These are phyloP conservation scores for Telfairia occidentalis DNA, from an alignment of 331 rosid species.

Conservation along the genomic window DNA sequence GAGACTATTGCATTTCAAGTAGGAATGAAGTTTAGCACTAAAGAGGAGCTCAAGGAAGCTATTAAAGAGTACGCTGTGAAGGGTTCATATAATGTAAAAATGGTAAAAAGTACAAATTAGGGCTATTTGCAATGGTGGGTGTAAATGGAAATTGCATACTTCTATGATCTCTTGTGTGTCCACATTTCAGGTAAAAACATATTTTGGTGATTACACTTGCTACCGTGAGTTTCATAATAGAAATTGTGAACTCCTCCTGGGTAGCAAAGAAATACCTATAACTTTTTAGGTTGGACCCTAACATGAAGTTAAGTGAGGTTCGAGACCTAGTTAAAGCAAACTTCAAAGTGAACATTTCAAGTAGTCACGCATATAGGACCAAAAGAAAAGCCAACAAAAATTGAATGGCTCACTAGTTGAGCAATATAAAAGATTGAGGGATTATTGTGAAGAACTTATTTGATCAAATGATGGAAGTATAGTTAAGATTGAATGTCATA, in stretches of 20 bases:
- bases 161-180: neutral
- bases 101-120: neutral
- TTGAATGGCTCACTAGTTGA: neutral
- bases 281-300: neutral
- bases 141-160: neutral
- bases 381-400: neutral
- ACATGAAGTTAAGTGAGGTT: neutral
- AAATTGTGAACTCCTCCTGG: neutral
- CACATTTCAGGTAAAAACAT: neutral
- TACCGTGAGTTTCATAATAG: neutral
- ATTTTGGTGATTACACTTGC: neutral
- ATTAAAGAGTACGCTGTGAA: too few relatives aligned
- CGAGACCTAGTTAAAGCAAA: neutral
- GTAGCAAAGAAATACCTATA: neutral
- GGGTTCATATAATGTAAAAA: too few relatives aligned
- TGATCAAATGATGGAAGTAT: neutral
- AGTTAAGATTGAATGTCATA: neutral
- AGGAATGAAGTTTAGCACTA: too few relatives aligned
- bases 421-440: neutral
- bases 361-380: neutral
- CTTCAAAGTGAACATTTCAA: neutral
- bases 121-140: neutral
- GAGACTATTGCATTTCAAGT: too few relatives aligned
- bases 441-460: neutral
- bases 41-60: too few relatives aligned